Evolutionary conservation across 306 rosid genomes (phyloP).

Genomic region (Begonia loranthoides): DNA sequence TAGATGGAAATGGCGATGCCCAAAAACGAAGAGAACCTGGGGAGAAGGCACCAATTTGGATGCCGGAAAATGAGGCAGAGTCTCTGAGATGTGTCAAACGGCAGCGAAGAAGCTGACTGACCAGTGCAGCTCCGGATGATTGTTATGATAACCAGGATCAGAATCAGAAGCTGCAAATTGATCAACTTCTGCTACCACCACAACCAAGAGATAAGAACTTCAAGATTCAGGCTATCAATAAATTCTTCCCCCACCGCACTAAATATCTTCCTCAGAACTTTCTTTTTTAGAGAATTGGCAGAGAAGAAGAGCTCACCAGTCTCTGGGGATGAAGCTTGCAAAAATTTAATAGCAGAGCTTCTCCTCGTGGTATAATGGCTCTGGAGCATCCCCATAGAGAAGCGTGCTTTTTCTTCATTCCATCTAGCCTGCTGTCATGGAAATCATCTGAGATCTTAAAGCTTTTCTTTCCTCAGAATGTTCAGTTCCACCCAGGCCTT

Average conservation of each 20-base stretch:
- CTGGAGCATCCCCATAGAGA: too few species aligned
- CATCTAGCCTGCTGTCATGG: too few species aligned
- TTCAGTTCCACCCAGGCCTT: too few species aligned
- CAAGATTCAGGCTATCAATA: conserved; percentile 17
- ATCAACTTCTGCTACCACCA: conserved; percentile 31
- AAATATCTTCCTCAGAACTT: conserved; percentile 51
- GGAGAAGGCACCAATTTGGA: conserved; percentile 12
- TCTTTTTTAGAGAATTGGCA: conserved; percentile 48
- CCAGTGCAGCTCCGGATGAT: conserved; percentile 2
- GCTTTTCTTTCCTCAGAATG: too few species aligned
- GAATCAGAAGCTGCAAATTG: conserved; percentile 12
- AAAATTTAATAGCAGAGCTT: not conserved
- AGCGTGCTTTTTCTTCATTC: too few species aligned
- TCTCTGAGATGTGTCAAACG: conserved; percentile 28
- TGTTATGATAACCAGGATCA: conserved; percentile 14
- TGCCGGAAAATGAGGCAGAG: conserved; percentile 22
- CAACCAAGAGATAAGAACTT: conserved; percentile 44
- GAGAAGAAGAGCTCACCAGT: conserved; percentile 39
- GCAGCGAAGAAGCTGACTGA: conserved; percentile 26
- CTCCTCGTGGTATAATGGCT: too few species aligned
- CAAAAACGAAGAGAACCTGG: conserved; percentile 29
- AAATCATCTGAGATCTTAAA: too few species aligned
- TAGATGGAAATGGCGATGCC: conserved; percentile 20
- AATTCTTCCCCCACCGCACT: conserved; percentile 50
- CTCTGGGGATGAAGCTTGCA: conserved; percentile 34